A percentile compares a stretch with the other conserved stretches of the same genome.
Conservation (phyloP, 176 grass and related monocot species). For the Areca catechu region DNA sequence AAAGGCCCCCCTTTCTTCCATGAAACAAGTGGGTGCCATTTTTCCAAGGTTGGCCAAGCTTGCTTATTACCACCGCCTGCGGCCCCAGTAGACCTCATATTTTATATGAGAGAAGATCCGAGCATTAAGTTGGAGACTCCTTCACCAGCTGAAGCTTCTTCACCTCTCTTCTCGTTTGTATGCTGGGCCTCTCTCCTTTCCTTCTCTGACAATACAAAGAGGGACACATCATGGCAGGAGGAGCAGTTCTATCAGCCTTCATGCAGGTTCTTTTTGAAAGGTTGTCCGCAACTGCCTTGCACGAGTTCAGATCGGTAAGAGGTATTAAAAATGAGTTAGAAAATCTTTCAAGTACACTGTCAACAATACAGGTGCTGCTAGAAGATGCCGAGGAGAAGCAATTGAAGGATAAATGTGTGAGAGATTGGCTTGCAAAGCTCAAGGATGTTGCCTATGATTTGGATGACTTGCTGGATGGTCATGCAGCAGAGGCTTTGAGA, state of each 20-base stretch:
- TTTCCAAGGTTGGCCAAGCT: too few relatives aligned
- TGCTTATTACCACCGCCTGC: too few relatives aligned
- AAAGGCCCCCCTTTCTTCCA: too few relatives aligned
- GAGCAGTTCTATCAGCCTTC: constrained; percentile 56
- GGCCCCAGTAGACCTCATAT: too few relatives aligned
- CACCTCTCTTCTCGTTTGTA: too few relatives aligned
- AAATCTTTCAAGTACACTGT: constrained; percentile 40
- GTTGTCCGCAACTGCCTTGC: constrained; percentile 31
- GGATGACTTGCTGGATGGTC: constrained; percentile 64
- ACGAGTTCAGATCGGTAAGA: constrained; percentile 34
- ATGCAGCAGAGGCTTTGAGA: constrained; percentile 27
- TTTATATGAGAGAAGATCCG: too few relatives aligned
- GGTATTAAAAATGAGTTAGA: constrained; percentile 36
- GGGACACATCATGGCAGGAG: constrained; percentile 18
- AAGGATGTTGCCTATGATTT: constrained; percentile 56
- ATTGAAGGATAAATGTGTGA: constrained; percentile 40
- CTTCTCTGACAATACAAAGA: too few relatives aligned
- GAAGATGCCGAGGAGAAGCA: constrained; percentile 74
- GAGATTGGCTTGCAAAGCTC: constrained; percentile 49
- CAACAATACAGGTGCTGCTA: constrained; percentile 38
- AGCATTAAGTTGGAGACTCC: too few relatives aligned
- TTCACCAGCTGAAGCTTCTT: too few relatives aligned
- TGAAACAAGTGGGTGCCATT: too few relatives aligned
- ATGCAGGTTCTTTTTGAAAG: constrained; percentile 68
- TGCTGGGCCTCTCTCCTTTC: too few relatives aligned